Evolutionary conservation across 2,329 filamentous ascomycete species (phyloP).

Genomic region (Coniochaeta sp.): DNA sequence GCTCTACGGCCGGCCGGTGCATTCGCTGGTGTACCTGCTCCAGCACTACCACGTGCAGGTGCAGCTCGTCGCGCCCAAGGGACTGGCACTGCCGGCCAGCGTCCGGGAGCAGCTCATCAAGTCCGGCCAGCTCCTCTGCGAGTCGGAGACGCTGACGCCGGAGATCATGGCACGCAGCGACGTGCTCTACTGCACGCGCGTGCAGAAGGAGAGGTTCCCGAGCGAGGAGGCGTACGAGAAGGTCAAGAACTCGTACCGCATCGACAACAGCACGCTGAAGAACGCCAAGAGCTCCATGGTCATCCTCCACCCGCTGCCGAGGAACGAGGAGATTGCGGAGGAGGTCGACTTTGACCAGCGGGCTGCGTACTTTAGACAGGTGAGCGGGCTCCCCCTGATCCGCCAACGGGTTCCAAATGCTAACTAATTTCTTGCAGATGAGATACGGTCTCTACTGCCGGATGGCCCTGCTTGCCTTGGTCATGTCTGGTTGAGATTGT

Average conservation of each 20-base stretch:
- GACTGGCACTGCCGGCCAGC: slow-evolving; percentile 67
- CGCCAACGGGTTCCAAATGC: slow-evolving; percentile 11
- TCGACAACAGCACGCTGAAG: slow-evolving; percentile 86
- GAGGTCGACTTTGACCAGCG: slow-evolving; percentile 97
- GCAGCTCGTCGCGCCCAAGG: slow-evolving; percentile 80
- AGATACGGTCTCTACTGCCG: slow-evolving; percentile 94
- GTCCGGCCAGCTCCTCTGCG: slow-evolving; percentile 69
- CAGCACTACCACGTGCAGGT: slow-evolving; percentile 93
- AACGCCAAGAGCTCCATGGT: slow-evolving; percentile 89
- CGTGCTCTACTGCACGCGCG: slow-evolving; percentile 92
- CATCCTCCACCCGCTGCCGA: slow-evolving; percentile 89
- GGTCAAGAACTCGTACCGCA: slow-evolving; percentile 81
- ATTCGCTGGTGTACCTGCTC: slow-evolving; percentile 89
- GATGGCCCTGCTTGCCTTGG: slow-evolving; percentile 92
- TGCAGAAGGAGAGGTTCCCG: slow-evolving; percentile 95
- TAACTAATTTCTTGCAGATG: slow-evolving; percentile 61
- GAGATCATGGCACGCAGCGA: slow-evolving; percentile 83
- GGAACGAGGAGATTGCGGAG: slow-evolving; percentile 87
- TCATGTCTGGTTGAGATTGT: slow-evolving; percentile 52
- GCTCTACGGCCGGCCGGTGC: slow-evolving; percentile 86
- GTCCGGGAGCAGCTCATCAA: slow-evolving; percentile 64
- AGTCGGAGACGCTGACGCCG: slow-evolving; percentile 72
- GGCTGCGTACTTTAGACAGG: slow-evolving; percentile 98
- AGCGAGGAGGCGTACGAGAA: slow-evolving; percentile 72
- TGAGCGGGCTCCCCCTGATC: slow-evolving; percentile 37